Evolutionary conservation across 805 yeast species (phyloP), one percentile per base, ranked within the genome.

Genomic region (Candida sonorensis): DNA sequence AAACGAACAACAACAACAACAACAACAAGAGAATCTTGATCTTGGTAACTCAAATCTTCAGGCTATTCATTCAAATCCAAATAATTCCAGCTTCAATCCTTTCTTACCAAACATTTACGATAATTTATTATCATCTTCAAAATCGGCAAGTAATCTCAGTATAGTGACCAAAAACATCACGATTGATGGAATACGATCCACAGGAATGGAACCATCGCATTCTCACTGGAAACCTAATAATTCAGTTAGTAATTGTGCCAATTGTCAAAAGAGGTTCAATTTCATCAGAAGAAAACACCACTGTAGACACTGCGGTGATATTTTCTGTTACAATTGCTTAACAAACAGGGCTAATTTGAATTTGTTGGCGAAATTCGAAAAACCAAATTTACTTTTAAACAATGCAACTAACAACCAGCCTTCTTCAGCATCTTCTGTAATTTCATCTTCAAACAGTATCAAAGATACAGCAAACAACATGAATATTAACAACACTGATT

Each of bases 161-260:
- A n/a, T n/a, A n/a, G n/a, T n/a, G n/a, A n/a, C n/a, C n/a, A n/a
- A n/a, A n/a, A n/a, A n/a, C n/a, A n/a, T n/a, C n/a, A n/a, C n/a
- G n/a, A n/a, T n/a, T n/a, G n/a, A n/a, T n/a, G n/a, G n/a, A n/a
- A n/a, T n/a, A n/a, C n/a, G n/a, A n/a, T n/a, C n/a, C n/a, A n/a
- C 23, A 16, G 42, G 44, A 12, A 37, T 53, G 10, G 76, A 69
- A 41, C 77, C 77, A 11, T 66, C 72, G 8, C 75, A 65, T 33
- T 48, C 51, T 10, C 77, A 71, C 48, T 73, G 79, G 79, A 64
- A 64, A 38, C 67, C 72, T 14, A 66, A 72, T 48, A 46, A 43
- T 12, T 41, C 46, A n/a, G 23, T 53, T n/a, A 41, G 48, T 32
- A 54, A 55, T 30, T 73, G 79, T 50, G 52, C 33, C 5, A 40